Evolutionary conservation across 495 filamentous ascomycete species (phyloP), one percentile per base, ranked within the genome.

Genomic region (Ascobolus immersus): DNA sequence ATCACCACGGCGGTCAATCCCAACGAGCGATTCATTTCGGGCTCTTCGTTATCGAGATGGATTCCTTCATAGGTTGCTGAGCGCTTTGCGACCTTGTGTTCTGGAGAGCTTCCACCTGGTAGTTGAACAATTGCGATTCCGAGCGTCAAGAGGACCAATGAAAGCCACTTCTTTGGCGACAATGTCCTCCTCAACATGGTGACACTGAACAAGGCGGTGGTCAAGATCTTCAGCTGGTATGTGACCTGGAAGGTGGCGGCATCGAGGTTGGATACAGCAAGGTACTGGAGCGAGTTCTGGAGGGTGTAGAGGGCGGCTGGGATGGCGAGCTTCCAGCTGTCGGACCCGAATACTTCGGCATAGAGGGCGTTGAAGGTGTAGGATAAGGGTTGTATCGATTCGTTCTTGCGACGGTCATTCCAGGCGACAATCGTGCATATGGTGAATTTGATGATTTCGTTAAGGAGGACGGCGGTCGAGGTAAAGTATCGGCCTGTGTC

Each of bases 31-130:
- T 80, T 79, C 64, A 89, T 66, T 24, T 60, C 53, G 6, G 72
- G 74, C 12, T 60, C 62, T 27, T 62, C 59, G 24, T 73, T 60
- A 45, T 92, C 84, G 38, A 86, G 73, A 40, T 79, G 61, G 33
- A 92, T 92, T 14, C 86, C 84, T 52, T 92, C 73, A 45, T 93
- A 92, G 1, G 80, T 89, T 4, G 80, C 81, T n/a, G 81, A 91
- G n/a, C 86, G 70, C 41, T 62, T 69, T 14, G 60, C 55, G 27
- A 82, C 28, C 10, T 31, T n/a, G 33, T 31, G 55, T 57, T 6
- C 51, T 44, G 15, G 53, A 57, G 22, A 48, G 3, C 33, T 25
- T 17, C 34, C 28, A 10, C 10, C 37, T 0, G 81, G 79, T 12
- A 92, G 60, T 37, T 82, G 80, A 11, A 93, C 74, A 43, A 93